A percentile compares a stretch with the other conserved stretches of the same genome.
Evolutionary conservation across 768 basidiomycete genomes (phyloP).

Genomic region (Agrocybe chaxingu): DNA sequence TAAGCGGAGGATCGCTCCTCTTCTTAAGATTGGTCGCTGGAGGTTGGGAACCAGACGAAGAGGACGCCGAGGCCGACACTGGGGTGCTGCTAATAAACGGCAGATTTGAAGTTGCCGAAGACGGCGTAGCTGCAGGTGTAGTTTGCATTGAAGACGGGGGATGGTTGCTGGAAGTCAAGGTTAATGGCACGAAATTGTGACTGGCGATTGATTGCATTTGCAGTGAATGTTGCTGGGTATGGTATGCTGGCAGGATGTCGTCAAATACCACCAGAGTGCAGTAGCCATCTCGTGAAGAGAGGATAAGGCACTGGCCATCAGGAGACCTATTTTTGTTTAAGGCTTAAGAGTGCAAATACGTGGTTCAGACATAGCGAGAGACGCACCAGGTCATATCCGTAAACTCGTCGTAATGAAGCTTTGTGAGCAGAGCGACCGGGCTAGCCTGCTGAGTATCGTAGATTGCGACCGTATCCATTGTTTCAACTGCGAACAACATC

Average conservation of each 20-base stretch:
- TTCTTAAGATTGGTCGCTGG: conserved; percentile 29
- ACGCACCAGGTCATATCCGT: conserved; percentile 94
- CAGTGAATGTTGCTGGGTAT: conserved; percentile 87
- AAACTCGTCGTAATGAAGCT: conserved; percentile 96
- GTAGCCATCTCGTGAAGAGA: conserved; percentile 94
- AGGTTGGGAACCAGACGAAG: not conserved
- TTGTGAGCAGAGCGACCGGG: conserved; percentile 88
- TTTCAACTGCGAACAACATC: conserved; percentile 92
- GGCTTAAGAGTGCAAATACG: conserved; percentile 4
- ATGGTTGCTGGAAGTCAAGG: conserved; percentile 29
- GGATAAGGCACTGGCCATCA: conserved; percentile 89
- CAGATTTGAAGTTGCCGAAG: conserved; percentile 25
- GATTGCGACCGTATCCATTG: conserved; percentile 92
- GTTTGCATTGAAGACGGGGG: conserved; percentile 24
- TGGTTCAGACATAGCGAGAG: not conserved
- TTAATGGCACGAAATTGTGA: conserved; percentile 69
- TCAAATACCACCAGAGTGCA: conserved; percentile 95
- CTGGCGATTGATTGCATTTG: conserved; percentile 91
- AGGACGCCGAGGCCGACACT: conserved; percentile 11
- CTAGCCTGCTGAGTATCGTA: conserved; percentile 97
- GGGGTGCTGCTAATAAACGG: conserved; percentile 20
- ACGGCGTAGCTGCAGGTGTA: conserved; percentile 36
- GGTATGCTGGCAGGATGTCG: conserved; percentile 84
- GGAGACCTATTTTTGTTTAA: conserved; percentile 66
- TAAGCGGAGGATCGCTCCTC: conserved; percentile 42